phyloP scores from a whole-genome alignment of 202 grass and related monocot species.

The Alloteropsis angusta region DNA sequence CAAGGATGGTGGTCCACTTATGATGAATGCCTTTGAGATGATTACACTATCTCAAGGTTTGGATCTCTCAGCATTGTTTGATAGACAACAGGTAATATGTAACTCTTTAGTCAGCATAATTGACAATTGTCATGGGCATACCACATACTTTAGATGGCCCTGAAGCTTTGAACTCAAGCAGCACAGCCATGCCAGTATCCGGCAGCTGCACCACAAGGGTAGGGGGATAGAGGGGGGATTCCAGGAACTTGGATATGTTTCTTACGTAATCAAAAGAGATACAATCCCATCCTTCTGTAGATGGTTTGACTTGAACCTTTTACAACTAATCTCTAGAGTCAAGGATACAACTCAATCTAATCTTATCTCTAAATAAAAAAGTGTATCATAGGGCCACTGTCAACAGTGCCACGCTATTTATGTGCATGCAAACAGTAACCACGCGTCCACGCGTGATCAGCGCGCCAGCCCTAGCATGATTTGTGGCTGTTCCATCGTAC shows the following conservation, averaged over 20 bases:
- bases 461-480: background rate
- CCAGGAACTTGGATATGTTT: background rate
- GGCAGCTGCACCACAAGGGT: background rate
- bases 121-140: background rate
- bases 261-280: background rate
- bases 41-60: slow-evolving; percentile 94
- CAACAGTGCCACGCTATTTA: background rate
- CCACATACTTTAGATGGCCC: background rate
- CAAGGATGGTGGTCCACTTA: slow-evolving; percentile 61
- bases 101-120: slow-evolving; percentile 13
- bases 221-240: background rate
- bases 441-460: background rate
- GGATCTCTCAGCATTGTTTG: slow-evolving; percentile 87
- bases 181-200: background rate
- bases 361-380: background rate
- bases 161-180: background rate
- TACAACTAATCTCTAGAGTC: background rate
- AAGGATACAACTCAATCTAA: background rate
- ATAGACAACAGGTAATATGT: slow-evolving; percentile 75
- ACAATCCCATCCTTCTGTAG: background rate
- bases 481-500: no score
- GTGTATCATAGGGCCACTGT: background rate
- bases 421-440: background rate
- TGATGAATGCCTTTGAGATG: slow-evolving; percentile 99
- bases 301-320: background rate